phyloP scores from a whole-genome alignment of 2,329 filamentous ascomycete species.

The Bipolaris sorokiniana region DNA sequence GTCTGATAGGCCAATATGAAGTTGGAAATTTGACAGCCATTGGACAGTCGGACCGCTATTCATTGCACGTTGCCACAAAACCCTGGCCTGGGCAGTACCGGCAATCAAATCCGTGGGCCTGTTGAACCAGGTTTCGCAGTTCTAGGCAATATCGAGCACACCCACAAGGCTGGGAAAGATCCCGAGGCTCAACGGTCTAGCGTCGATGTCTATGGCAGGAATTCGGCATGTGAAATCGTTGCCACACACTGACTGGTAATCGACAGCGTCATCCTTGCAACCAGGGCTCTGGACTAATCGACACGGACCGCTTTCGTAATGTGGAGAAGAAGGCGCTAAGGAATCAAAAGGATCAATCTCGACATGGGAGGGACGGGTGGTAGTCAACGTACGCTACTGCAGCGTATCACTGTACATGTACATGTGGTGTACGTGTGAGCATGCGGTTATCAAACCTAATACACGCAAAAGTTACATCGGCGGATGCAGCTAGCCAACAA shows the following conservation, averaged over 20 bases:
- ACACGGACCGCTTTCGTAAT: conserved; percentile 8
- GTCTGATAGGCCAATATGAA: conserved; percentile 3
- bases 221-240: conserved; percentile 12
- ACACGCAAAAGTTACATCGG: background rate
- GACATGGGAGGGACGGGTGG: conserved; percentile 8
- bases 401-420: conserved; percentile 10
- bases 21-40: conserved; percentile 6
- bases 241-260: conserved; percentile 2
- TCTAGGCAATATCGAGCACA: conserved; percentile 15
- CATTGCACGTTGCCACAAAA: background rate
- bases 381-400: conserved; percentile 18
- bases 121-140: conserved; percentile 10
- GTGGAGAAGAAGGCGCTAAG: conserved; percentile 18
- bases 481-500: background rate
- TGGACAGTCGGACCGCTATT: conserved; percentile 7
- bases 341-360: background rate
- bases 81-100: conserved; percentile 2
- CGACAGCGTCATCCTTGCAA: conserved; percentile 3
- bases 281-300: background rate
- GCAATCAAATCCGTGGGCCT: conserved; percentile 2
- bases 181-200: conserved; percentile 21
- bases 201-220: background rate
- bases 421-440: conserved; percentile 6
- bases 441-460: conserved; percentile 12
- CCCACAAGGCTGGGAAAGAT: conserved; percentile 18